phyloP scores from a whole-genome alignment of 2,329 filamentous ascomycete genomes.

The Cladobotryum mycophilum region DNA sequence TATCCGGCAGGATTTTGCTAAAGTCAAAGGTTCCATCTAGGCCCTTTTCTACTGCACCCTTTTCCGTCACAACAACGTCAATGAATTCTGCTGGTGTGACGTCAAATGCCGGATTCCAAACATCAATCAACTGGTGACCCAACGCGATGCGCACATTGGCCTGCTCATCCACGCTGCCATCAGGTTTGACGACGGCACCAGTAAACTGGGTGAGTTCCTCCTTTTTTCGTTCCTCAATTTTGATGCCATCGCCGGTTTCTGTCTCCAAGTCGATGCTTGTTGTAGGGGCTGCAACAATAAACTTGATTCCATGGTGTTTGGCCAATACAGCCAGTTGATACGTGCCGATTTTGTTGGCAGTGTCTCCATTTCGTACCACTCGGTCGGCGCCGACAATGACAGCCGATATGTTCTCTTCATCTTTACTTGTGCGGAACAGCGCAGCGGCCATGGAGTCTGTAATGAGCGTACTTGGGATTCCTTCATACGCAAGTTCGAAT shows the following conservation, averaged over 20 bases:
- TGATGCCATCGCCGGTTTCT: constrained; percentile 68
- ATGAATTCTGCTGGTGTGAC: constrained; percentile 85
- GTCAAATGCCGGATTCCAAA: constrained; percentile 98
- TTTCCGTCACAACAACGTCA: constrained; percentile 90
- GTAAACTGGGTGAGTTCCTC: constrained; percentile 81
- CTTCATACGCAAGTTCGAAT: constrained; percentile 92
- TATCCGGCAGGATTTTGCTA: constrained; percentile 47
- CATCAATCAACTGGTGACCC: constrained; percentile 68
- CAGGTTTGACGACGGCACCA: constrained; percentile 62
- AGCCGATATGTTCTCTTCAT: constrained; percentile 64
- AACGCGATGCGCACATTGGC: constrained; percentile 69
- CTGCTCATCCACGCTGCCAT: constrained; percentile 57
- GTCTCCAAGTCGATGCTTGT: constrained; percentile 90
- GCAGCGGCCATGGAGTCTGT: constrained; percentile 96
- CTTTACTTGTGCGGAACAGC: constrained; percentile 60
- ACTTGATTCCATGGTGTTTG: constrained; percentile 81
- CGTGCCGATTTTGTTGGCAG: constrained; percentile 97
- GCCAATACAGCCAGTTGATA: constrained; percentile 91
- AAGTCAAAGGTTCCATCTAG: constrained; percentile 64
- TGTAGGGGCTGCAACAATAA: constrained; percentile 88
- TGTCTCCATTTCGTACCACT: constrained; percentile 94
- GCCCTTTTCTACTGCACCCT: constrained; percentile 76
- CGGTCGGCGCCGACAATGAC: constrained; percentile 93
- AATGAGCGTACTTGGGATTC: constrained; percentile 84
- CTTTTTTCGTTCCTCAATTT: constrained; percentile 79